Evolutionary conservation across 1,284 basidiomycete species (phyloP).

Genomic region (Hemileia vastatrix): DNA sequence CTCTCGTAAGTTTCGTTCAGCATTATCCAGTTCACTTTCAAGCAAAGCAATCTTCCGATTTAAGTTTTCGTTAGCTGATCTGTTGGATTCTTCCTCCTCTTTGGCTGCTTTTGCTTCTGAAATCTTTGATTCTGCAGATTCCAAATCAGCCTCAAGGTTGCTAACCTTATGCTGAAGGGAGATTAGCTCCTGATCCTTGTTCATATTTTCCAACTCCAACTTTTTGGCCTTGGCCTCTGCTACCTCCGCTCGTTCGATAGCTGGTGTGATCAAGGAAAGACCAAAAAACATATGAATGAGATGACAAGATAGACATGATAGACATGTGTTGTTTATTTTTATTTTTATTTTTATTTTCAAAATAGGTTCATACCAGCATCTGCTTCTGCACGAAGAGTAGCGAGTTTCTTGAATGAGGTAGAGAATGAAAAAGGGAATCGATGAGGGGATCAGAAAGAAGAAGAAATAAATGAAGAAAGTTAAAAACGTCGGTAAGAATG

Average conservation of each 20-base stretch:
- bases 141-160: constrained; percentile 62
- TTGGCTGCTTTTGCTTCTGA: constrained; percentile 59
- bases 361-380: constrained; percentile 59
- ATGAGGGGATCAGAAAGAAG: not conserved
- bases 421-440: not conserved
- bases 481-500: too few species aligned
- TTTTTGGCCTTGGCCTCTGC: constrained; percentile 45
- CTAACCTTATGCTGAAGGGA: constrained; percentile 71
- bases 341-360: constrained; percentile 75
- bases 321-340: not conserved
- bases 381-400: constrained; percentile 69
- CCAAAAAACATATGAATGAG: too few species aligned
- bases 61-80: constrained; percentile 65
- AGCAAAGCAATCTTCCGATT: constrained; percentile 78
- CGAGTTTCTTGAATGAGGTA: constrained; percentile 50
- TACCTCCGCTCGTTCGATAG: constrained; percentile 40
- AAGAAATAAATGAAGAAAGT: too few species aligned
- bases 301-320: constrained; percentile 24
- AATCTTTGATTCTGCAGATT: constrained; percentile 66
- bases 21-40: constrained; percentile 88
- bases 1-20: constrained; percentile 95
- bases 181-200: constrained; percentile 77
- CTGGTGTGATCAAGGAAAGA: not conserved
- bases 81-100: constrained; percentile 64
- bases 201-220: constrained; percentile 65